phyloP scores from a whole-genome alignment of 2,329 filamentous ascomycete species.

The Stemphylium beticola region DNA sequence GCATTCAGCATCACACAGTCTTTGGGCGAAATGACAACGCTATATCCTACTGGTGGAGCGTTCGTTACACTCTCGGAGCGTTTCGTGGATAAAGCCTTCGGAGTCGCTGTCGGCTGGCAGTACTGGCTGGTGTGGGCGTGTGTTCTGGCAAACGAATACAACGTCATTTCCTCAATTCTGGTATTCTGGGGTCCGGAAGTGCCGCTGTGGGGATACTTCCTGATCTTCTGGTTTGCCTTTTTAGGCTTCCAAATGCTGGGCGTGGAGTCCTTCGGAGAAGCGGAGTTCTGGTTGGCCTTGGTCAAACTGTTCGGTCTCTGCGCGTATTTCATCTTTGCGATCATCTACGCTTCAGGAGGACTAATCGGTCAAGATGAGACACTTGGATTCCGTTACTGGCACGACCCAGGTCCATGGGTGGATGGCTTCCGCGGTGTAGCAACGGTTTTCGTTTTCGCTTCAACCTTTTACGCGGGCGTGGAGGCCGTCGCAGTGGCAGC shows the following conservation, averaged over 20 bases:
- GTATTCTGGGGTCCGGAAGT: slow-evolving; percentile 67
- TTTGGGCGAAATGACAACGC: slow-evolving; percentile 74
- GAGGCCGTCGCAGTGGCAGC: slow-evolving; percentile 48
- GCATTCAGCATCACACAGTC: slow-evolving; percentile 73
- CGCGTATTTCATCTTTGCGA: slow-evolving; percentile 51
- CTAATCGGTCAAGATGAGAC: slow-evolving; percentile 40
- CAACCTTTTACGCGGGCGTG: slow-evolving; percentile 50
- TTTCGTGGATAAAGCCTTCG: slow-evolving; percentile 52
- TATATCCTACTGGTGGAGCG: slow-evolving; percentile 73
- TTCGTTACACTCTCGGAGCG: slow-evolving; percentile 74
- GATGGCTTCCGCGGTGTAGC: slow-evolving; percentile 52
- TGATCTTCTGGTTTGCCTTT: slow-evolving; percentile 52
- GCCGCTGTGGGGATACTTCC: slow-evolving; percentile 50
- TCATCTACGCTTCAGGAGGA: slow-evolving; percentile 46
- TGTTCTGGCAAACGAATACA: slow-evolving; percentile 74
- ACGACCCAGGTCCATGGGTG: slow-evolving; percentile 49
- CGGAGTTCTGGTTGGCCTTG: slow-evolving; percentile 52
- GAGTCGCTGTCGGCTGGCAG: slow-evolving; percentile 41
- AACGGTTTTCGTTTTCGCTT: slow-evolving; percentile 52
- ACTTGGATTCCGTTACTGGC: slow-evolving; percentile 48
- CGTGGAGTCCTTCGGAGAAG: slow-evolving; percentile 51
- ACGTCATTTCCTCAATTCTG: slow-evolving; percentile 70
- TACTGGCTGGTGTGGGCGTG: slow-evolving; percentile 65
- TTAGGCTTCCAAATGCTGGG: slow-evolving; percentile 50
- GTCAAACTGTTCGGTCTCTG: slow-evolving; percentile 49